phyloP scores from a whole-genome alignment of 176 grass and related monocot genomes.

The Hsuehochloa calcarea region DNA sequence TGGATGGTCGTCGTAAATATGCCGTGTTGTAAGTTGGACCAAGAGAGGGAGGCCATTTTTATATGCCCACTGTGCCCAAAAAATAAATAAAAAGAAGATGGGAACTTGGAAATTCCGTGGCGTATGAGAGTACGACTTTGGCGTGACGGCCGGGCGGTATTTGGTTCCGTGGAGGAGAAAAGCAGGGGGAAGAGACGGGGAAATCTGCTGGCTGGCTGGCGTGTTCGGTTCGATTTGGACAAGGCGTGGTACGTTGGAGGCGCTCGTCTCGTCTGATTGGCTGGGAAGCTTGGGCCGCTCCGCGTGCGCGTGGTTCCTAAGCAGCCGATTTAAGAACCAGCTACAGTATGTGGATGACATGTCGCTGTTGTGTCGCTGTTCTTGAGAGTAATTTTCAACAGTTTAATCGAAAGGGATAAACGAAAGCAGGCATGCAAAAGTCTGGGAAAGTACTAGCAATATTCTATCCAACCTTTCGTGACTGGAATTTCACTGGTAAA shows the following conservation, averaged over 20 bases:
- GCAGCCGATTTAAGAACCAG: background rate
- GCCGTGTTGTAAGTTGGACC: background rate
- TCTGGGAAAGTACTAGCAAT: background rate
- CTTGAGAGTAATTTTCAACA: background rate
- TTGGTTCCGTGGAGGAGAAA: background rate
- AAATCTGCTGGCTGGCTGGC: background rate
- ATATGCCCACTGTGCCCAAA: background rate
- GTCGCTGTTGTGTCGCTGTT: background rate
- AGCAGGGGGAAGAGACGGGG: background rate
- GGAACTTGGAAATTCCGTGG: constrained; percentile 26
- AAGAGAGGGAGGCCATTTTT: background rate
- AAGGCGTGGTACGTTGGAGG: background rate
- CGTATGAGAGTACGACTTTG: background rate
- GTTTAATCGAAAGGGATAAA: background rate
- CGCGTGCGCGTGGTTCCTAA: background rate
- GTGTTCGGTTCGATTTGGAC: background rate
- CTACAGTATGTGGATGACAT: background rate
- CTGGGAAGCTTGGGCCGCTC: background rate
- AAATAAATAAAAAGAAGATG: background rate
- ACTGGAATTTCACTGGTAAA: background rate
- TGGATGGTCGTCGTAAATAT: background rate
- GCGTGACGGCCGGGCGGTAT: background rate
- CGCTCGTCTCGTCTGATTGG: background rate
- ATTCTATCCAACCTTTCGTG: background rate
- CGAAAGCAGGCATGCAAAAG: background rate